Evolutionary conservation across 495 filamentous ascomycete genomes (phyloP).

Genomic region (Tetracladium marchalianum): DNA sequence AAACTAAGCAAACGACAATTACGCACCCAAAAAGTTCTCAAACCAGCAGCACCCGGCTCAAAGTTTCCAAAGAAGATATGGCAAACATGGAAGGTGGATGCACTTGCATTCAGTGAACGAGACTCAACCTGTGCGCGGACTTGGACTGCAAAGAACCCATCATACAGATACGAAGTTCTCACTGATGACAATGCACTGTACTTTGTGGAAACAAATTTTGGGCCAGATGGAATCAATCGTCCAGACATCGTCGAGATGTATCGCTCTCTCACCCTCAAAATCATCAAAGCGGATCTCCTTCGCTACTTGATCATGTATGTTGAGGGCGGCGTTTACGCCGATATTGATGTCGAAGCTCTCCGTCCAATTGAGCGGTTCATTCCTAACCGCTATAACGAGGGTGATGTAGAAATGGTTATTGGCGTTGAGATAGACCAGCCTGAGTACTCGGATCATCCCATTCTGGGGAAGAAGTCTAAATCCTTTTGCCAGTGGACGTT

Average conservation of each 20-base stretch:
- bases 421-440: constrained; percentile 59
- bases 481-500: constrained; percentile 67
- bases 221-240: constrained; percentile 45
- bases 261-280: constrained; percentile 41
- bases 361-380: constrained; percentile 34
- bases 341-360: constrained; percentile 40
- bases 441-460: constrained; percentile 46
- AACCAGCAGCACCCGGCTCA: background rate
- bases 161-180: constrained; percentile 52
- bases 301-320: constrained; percentile 44
- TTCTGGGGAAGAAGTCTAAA: constrained; percentile 49
- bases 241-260: constrained; percentile 52
- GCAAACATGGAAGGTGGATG: constrained; percentile 59
- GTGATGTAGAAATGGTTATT: constrained; percentile 49
- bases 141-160: constrained; percentile 49
- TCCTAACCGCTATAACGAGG: constrained; percentile 27
- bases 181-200: constrained; percentile 50
- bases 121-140: constrained; percentile 42
- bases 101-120: constrained; percentile 44
- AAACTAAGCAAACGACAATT: background rate
- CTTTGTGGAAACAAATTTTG: constrained; percentile 51
- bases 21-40: background rate
- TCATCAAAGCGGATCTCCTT: constrained; percentile 46
- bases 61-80: constrained; percentile 47
- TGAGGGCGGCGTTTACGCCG: constrained; percentile 40